Evolutionary conservation across 2,329 filamentous ascomycete species (phyloP), one percentile per base, ranked within the genome.

Genomic region (Didymosphaeria variabile): DNA sequence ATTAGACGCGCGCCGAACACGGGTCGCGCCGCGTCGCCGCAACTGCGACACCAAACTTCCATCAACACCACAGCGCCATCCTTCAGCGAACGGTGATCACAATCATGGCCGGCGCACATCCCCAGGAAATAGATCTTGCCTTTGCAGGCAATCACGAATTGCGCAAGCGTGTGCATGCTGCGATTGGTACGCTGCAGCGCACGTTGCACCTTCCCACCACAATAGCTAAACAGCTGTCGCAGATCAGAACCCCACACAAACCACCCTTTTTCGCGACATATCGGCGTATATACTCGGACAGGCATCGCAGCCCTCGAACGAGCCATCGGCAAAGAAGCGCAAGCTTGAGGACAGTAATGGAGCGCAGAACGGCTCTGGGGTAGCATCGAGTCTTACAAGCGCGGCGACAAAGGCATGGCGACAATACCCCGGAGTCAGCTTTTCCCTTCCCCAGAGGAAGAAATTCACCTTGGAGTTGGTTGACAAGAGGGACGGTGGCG

Each of bases 381-480:
- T 60, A 51, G 45, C 55, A 9, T 67, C 66, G 21, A 69, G 61
- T 23, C 63, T 77, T 34, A 59, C 63, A 9, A 76, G 67, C 64
- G 26, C 65, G 8, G 50, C 62, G 3, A 63, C 66, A 32, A 71
- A 71, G 36, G 69, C 77, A 23, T 77, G 72, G 67, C 69, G 72
- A 23, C 65, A 67, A 32, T 74, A 74, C 38, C 63, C 71, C 58
- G 87, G 88, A 66, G 79, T 88, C 57, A 88, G 86, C 58, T 88
- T 90, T 74, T 82, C 86, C 17, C 81, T 88, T 0, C 88, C 88
- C 3, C 85, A 87, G 67, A 80, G 88, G 56, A 90, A 89, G 79
- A 90, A 90, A 79, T 80, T 88, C 61, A 85, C 81, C 51, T 79
- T 90, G 31, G 84, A 88, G 70, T 73, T 89, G n/a, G 80, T 86